A percentile compares a stretch with the other conserved stretches of the same genome.
These are phyloP conservation scores for Phytophthora citricola DNA, from an alignment of 352 stramenopile species.

Conservation along the genomic window DNA sequence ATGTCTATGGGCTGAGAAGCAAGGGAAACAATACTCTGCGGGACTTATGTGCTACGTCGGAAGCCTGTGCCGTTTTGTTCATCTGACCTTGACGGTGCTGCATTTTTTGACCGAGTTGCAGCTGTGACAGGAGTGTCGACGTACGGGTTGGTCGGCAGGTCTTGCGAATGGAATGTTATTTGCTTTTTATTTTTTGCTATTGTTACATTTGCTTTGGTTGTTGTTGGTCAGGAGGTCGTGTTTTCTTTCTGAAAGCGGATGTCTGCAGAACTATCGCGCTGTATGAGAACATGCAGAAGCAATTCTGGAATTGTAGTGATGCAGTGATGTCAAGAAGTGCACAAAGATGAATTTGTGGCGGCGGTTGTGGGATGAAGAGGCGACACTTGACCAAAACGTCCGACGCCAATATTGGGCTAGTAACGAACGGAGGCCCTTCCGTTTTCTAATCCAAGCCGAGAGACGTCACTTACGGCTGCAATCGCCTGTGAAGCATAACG, in stretches of 20 bases:
- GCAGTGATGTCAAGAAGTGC: constrained; percentile 9
- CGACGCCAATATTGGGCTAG: constrained; percentile 34
- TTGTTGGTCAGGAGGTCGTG: constrained; percentile 4
- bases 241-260: constrained; percentile 5
- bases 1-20: constrained; percentile 50
- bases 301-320: constrained; percentile 17
- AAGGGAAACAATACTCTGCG: constrained; percentile 5
- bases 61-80: background rate
- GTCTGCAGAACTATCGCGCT: constrained; percentile 11
- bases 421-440: constrained; percentile 31
- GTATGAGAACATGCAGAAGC: constrained; percentile 14
- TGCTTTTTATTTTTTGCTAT: constrained; percentile 33
- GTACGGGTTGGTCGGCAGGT: constrained; percentile 1
- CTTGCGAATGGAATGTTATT: constrained; percentile 43
- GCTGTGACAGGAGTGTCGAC: constrained; percentile 4
- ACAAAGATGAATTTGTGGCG: background rate
- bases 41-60: constrained; percentile 1
- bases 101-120: constrained; percentile 20
- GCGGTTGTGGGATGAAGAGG: constrained; percentile 33
- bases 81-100: constrained; percentile 9
- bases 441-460: constrained; percentile 8
- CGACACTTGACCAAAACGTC: constrained; percentile 12
- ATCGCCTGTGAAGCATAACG: constrained; percentile 15
- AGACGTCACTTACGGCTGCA: constrained; percentile 18
- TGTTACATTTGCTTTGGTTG: constrained; percentile 4